Evolutionary conservation across 148 eudicot genomes (phyloP), one percentile per base, ranked within the genome.

Genomic region (Salicornia ramosissima): DNA sequence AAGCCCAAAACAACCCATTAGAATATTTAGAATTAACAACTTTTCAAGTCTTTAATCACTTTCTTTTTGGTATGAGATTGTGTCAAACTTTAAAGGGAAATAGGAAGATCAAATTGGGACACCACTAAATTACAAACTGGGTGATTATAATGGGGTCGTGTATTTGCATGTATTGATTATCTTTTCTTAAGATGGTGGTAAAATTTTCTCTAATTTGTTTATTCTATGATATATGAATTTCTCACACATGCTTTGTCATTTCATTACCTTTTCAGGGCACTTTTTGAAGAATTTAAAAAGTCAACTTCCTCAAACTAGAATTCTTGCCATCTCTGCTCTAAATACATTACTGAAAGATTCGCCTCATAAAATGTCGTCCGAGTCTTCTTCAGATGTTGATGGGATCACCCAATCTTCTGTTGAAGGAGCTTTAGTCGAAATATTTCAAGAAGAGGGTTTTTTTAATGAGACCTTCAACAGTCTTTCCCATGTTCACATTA

Each of bases 251-350:
- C 53, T 28, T 11, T 19, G 22, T 59, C 18, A 19, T 61, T 52
- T 67, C 30, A 26, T 53, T 67, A 51, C 18, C 28, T 75, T 73
- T 83, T 77, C 93, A 95, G 99, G 99, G 74, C 99, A 95, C 64
- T 95, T 95, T 74, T 80, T 95, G 75, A 91, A 82, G 84, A 95
- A 83, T 80, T 81, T 95, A 68, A 89, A 79, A 85, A 95, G 97
- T 71, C 96, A 91, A 72, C 91, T 95, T 74, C 99, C 99, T 68
- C 99, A 95, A 83, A 89, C 96, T 24, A 87, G 99, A 79, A 86
- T 95, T 66, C 87, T 95, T 45, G 96, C 99, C 28, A 95, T 95
- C 76, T 91, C 99, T 45, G 99, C 99, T 85, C 89, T 95, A 60
- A 95, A 95, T 75, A 84, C 83, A 30, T 82, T 95, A 58, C 77